A percentile compares a stretch with the other conserved stretches of the same genome.
Evolutionary conservation across 257 asterid genomes (phyloP).

Genomic region (Knoxia roxburghii): DNA sequence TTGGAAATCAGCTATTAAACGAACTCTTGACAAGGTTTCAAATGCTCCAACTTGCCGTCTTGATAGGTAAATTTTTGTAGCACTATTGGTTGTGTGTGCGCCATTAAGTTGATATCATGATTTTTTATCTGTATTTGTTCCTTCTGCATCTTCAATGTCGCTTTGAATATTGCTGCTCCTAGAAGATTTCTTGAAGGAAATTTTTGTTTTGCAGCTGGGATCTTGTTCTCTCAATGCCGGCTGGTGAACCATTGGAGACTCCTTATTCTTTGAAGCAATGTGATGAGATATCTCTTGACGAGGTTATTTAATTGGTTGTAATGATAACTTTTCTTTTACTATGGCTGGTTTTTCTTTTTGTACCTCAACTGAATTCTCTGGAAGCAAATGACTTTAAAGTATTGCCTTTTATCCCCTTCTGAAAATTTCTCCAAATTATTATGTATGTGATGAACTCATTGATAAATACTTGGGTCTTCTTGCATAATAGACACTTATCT

Average conservation of each 20-base stretch:
- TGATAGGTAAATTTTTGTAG: constrained; percentile 52
- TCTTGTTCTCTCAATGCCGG: constrained; percentile 79
- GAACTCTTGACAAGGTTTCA: constrained; percentile 65
- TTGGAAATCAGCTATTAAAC: constrained; percentile 86
- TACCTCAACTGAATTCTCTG: constrained; percentile 1
- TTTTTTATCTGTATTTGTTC: background rate
- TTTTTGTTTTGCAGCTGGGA: constrained; percentile 70
- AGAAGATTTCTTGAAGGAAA: constrained; percentile 16
- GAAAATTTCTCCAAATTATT: background rate
- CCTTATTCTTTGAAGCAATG: constrained; percentile 68
- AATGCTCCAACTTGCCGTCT: constrained; percentile 53
- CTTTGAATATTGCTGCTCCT: background rate
- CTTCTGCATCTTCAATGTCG: background rate
- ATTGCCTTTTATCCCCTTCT: background rate
- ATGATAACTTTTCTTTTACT: background rate
- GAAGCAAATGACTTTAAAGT: background rate
- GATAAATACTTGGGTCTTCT: background rate
- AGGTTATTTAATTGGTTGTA: constrained; percentile 36
- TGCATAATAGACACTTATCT: background rate
- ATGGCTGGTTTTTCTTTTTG: background rate
- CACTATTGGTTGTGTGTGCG: constrained; percentile 13
- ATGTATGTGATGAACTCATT: background rate
- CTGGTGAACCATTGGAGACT: constrained; percentile 59
- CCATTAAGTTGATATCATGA: constrained; percentile 3
- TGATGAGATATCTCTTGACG: constrained; percentile 68